Evolutionary conservation across 805 yeast genomes (phyloP).

Genomic region (Nakazawaea wyomingensis): DNA sequence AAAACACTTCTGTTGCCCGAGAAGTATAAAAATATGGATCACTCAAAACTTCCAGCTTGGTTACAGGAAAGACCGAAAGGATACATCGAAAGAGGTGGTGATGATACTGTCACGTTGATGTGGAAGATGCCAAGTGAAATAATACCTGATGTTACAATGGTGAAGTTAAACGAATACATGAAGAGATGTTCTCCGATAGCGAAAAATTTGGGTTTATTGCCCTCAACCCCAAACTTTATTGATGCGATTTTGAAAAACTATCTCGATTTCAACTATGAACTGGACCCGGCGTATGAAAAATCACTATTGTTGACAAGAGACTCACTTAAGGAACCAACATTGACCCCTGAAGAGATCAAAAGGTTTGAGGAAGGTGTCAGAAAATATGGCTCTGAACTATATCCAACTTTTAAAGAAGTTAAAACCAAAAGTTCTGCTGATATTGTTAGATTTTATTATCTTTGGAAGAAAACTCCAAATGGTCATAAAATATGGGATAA

Average conservation of each 20-base stretch:
- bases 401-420: slow-evolving; percentile 68
- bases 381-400: slow-evolving; percentile 71
- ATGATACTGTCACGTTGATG: slow-evolving; percentile 54
- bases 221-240: slow-evolving; percentile 74
- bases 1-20: slow-evolving; percentile 38
- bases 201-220: slow-evolving; percentile 42
- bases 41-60: slow-evolving; percentile 63
- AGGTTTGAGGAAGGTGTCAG: slow-evolving; percentile 72
- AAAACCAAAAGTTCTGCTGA: slow-evolving; percentile 67
- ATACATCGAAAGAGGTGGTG: slow-evolving; percentile 79
- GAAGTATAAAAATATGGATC: slow-evolving; percentile 34
- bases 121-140: slow-evolving; percentile 50
- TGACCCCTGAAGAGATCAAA: slow-evolving; percentile 55
- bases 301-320: slow-evolving; percentile 49
- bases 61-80: slow-evolving; percentile 75
- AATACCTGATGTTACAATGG: slow-evolving; percentile 2
- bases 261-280: slow-evolving; percentile 47
- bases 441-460: slow-evolving; percentile 81
- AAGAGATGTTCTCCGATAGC: slow-evolving; percentile 55
- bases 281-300: slow-evolving; percentile 39
- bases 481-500: slow-evolving; percentile 83
- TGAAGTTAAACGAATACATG: slow-evolving; percentile 47
- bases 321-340: slow-evolving; percentile 70
- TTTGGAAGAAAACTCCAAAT: slow-evolving; percentile 82
- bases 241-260: slow-evolving; percentile 64